These are phyloP conservation scores for Sporisorium iseilematis-ciliati DNA, from an alignment of 1,284 basidiomycete species.

Conservation along the genomic window DNA sequence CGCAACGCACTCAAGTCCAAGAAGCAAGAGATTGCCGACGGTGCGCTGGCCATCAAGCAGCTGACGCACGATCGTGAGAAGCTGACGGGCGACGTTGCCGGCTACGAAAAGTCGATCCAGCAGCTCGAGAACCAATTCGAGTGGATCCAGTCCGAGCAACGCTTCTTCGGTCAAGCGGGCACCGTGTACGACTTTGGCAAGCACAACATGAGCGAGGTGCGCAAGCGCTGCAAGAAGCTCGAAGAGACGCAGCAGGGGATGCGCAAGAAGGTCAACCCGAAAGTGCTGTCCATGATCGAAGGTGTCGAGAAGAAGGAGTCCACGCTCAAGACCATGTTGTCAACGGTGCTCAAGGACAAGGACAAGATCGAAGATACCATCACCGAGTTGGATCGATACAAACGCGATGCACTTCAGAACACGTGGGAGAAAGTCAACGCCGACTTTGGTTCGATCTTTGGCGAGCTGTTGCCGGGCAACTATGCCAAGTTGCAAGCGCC, in stretches of 20 bases:
- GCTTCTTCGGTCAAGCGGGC: conserved; percentile 83
- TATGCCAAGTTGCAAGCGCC: conserved; percentile 95
- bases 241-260: conserved; percentile 84
- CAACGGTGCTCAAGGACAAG: conserved; percentile 91
- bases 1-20: conserved; percentile 84
- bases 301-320: conserved; percentile 96
- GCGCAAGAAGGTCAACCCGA: conserved; percentile 95
- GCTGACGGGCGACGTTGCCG: conserved; percentile 72
- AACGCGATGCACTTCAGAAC: conserved; percentile 89
- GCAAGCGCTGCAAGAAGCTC: conserved; percentile 80
- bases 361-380: conserved; percentile 96
- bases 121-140: conserved; percentile 83
- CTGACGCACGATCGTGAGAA: conserved; percentile 74
- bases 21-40: conserved; percentile 80
- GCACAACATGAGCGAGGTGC: conserved; percentile 78
- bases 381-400: conserved; percentile 90
- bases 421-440: conserved; percentile 94
- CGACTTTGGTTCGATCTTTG: conserved; percentile 97
- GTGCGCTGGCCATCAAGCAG: conserved; percentile 78
- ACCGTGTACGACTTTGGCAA: conserved; percentile 85
- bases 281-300: conserved; percentile 96
- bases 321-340: conserved; percentile 86
- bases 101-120: conserved; percentile 61
- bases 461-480: conserved; percentile 93
- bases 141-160: conserved; percentile 89